Conservation (phyloP, 1,284 basidiomycete genomes). For the Heterobasidion occidentale region DNA sequence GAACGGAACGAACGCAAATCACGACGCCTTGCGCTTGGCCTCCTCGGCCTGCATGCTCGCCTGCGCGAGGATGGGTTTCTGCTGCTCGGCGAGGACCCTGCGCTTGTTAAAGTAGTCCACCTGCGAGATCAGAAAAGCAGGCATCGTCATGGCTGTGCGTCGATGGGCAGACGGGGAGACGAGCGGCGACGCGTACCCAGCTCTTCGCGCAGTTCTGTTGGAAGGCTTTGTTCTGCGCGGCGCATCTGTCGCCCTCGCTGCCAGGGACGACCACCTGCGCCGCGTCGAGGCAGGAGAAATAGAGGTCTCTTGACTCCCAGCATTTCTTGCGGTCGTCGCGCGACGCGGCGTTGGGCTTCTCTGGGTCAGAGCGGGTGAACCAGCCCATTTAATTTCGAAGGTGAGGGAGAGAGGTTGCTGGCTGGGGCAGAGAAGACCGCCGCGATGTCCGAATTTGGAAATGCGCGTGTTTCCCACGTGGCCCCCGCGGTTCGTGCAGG, state of each 20-base stretch:
- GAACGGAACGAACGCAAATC: not conserved
- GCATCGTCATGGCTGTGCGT: not conserved
- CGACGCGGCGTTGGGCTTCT: constrained; percentile 34
- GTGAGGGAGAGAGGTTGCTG: not conserved
- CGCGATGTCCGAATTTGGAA: not conserved
- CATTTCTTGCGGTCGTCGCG: constrained; percentile 59
- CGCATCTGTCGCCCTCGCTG: constrained; percentile 51
- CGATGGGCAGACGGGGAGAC: not conserved
- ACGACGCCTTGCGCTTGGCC: constrained; percentile 21
- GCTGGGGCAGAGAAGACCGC: no score
- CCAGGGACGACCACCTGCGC: constrained; percentile 61
- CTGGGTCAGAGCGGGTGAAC: constrained; percentile 22
- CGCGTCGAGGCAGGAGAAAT: constrained; percentile 69
- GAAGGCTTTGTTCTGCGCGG: constrained; percentile 43
- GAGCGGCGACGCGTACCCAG: constrained; percentile 50
- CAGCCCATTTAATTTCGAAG: constrained; percentile 21
- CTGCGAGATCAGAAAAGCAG: constrained; percentile 27
- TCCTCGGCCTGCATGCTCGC: constrained; percentile 42
- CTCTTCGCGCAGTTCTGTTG: constrained; percentile 69
- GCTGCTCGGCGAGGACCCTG: constrained; percentile 64
- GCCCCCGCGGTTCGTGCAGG: not conserved
- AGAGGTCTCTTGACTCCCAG: constrained; percentile 72
- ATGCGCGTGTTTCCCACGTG: not conserved
- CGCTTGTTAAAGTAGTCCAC: constrained; percentile 78
- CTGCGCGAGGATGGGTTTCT: constrained; percentile 58